Conservation (phyloP, 495 filamentous ascomycete species). For the Barbatosphaeria neglecta region DNA sequence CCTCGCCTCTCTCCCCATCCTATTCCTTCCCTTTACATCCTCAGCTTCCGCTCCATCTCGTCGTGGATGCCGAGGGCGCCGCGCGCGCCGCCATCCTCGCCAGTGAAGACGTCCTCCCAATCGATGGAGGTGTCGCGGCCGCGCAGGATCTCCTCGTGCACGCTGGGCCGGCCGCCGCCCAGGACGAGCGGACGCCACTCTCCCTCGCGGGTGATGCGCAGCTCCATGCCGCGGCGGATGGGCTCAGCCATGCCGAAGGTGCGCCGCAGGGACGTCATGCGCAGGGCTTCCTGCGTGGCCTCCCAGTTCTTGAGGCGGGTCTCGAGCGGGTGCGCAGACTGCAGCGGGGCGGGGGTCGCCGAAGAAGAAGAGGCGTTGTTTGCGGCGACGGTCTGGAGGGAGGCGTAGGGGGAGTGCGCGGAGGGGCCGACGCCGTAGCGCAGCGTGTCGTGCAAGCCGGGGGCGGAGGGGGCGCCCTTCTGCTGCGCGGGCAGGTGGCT, state of each 20-base stretch:
- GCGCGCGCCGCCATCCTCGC: constrained; percentile 58
- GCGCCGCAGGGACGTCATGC: constrained; percentile 77
- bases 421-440: constrained; percentile 60
- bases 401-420: constrained; percentile 24
- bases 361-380: background rate
- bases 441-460: constrained; percentile 83
- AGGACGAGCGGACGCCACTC: constrained; percentile 40
- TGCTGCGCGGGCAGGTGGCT: constrained; percentile 42
- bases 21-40: constrained; percentile 25
- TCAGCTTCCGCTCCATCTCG: constrained; percentile 86
- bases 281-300: constrained; percentile 69
- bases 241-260: constrained; percentile 91
- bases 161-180: constrained; percentile 25
- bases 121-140: constrained; percentile 63
- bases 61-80: constrained; percentile 63
- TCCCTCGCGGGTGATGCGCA: constrained; percentile 59
- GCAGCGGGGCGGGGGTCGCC: constrained; percentile 25
- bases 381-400: background rate
- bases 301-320: constrained; percentile 73
- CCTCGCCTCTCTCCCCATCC: background rate
- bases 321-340: constrained; percentile 81
- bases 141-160: constrained; percentile 71
- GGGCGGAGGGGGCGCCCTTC: constrained; percentile 72
- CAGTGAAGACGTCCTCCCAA: constrained; percentile 88
- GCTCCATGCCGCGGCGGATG: constrained; percentile 86